Evolutionary conservation across 805 yeast genomes (phyloP), one percentile per base, ranked within the genome.

Genomic region (Metschnikowia shivogae): DNA sequence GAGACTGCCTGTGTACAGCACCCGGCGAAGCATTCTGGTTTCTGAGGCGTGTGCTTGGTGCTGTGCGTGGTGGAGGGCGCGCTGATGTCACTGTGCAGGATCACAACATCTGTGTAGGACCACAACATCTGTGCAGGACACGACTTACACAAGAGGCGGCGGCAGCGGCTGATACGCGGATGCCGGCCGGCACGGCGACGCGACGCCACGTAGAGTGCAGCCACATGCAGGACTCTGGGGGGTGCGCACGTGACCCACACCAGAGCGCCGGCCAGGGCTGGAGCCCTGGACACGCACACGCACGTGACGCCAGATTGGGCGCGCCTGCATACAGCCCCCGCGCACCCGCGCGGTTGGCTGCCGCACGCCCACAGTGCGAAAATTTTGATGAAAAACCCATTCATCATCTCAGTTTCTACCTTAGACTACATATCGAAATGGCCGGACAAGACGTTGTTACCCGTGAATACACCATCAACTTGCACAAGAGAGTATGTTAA

Each of bases 391-490:
- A 51, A 54, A 55, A 52, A 47, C 42, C 44, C 28, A 38, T 27
- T 34, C 35, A 29, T 10, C 14, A 27, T 42, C 30, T 30, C 38
- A 42, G 34, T 36, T 39, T 47, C 40, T 41, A 42, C 34, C 43
- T 39, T 45, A 53, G 53, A 52, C 62, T 55, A 48, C 57, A 58
- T 54, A 22, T 42, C 56, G 77, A 77, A 76, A 81, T 84, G 77
- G 95, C 92, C 77, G 81, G 89, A 74, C 86, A 87, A 81, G 98
- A 93, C 90, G 97, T 89, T 78, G 97, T 93, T 78, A 87, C 99
- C 76, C 96, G 99, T 79, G 99, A 93, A 81, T 93, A 93, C 89
- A 93, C 99, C 84, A 90, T 93, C 78, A 92, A 93, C 89, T 81
- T 92, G 78, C 96, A 89, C 96, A 92, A 89, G 79, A 89, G 98